Conservation (phyloP, 164 flowering plant species). For the Sextonia rubra region DNA sequence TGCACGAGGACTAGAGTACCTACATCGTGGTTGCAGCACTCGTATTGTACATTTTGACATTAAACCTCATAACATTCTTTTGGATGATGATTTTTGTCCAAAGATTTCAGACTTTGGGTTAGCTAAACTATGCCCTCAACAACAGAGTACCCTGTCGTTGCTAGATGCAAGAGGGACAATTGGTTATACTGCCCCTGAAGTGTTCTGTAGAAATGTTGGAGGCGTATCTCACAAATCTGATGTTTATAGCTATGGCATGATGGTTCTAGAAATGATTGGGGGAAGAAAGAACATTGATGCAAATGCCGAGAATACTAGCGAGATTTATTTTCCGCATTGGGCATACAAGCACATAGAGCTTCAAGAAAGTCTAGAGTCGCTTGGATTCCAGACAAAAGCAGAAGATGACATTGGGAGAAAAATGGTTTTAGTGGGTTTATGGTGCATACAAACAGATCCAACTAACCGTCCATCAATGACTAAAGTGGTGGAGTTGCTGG, state of each 20-base stretch:
- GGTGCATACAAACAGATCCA: slow-evolving; percentile 6
- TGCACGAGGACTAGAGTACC: no score
- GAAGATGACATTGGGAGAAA: slow-evolving; percentile 4
- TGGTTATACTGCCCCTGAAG: background rate
- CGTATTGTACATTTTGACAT: no score
- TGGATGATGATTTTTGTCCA: no score
- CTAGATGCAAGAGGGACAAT: no score
- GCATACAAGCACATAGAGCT: background rate
- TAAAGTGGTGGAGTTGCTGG: slow-evolving; percentile 8
- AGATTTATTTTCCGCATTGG: slow-evolving; percentile 9
- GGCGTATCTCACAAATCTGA: no score
- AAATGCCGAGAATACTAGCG: background rate
- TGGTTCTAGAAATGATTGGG: slow-evolving; percentile 6
- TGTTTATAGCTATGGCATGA: slow-evolving; percentile 8
- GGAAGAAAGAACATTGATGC: slow-evolving; percentile 1
- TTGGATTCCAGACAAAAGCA: background rate
- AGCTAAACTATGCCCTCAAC: no score
- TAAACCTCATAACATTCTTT: no score
- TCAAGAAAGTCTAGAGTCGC: background rate
- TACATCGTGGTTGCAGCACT: no score
- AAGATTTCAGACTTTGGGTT: no score
- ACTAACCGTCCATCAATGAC: background rate
- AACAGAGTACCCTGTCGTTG: no score
- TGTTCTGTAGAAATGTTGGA: no score
- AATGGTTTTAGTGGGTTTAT: slow-evolving; percentile 5